Evolutionary conservation across 345 rosid species (phyloP).

Genomic region (Eucalyptus caleyi): DNA sequence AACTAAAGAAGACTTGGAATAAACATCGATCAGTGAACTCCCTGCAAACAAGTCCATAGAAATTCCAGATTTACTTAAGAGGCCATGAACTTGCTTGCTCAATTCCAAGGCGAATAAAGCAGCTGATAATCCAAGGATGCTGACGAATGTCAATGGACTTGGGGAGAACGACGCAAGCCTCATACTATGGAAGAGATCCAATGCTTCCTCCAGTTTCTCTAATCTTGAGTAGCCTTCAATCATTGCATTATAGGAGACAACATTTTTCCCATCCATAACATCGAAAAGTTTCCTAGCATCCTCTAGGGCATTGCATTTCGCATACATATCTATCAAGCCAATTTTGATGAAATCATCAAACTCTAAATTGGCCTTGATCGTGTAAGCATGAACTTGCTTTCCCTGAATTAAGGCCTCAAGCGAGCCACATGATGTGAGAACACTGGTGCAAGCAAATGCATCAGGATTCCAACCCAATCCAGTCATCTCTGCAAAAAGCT

Average conservation of each 20-base stretch:
- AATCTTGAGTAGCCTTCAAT: conserved; percentile 71
- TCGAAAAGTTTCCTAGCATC: conserved; percentile 56
- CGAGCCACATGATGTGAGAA: conserved; percentile 5
- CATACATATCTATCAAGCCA: conserved; percentile 67
- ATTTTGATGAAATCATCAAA: conserved; percentile 18
- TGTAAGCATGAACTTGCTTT: too few species aligned
- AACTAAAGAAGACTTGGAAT: conserved; percentile 41
- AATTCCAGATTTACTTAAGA: conserved; percentile 42
- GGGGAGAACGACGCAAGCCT: conserved; percentile 33
- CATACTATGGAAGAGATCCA: conserved; percentile 44
- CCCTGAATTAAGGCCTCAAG: too few species aligned
- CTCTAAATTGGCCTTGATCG: too few species aligned
- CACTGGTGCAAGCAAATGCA: conserved; percentile 51
- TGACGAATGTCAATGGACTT: conserved; percentile 55
- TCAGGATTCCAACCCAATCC: conserved; percentile 38
- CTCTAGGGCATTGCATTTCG: conserved; percentile 39
- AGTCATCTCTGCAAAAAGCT: conserved; percentile 33
- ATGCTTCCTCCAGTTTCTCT: conserved; percentile 36
- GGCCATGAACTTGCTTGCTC: conserved; percentile 57
- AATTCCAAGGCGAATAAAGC: conserved; percentile 28
- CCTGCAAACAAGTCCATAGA: conserved; percentile 30
- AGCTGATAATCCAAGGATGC: conserved; percentile 59
- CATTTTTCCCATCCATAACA: conserved; percentile 17
- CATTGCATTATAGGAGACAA: conserved; percentile 59
- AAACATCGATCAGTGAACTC: conserved; percentile 51